Base-by-base conservation (phyloP, 2,329 filamentous ascomycete genomes). In the Phoma sp. region DNA sequence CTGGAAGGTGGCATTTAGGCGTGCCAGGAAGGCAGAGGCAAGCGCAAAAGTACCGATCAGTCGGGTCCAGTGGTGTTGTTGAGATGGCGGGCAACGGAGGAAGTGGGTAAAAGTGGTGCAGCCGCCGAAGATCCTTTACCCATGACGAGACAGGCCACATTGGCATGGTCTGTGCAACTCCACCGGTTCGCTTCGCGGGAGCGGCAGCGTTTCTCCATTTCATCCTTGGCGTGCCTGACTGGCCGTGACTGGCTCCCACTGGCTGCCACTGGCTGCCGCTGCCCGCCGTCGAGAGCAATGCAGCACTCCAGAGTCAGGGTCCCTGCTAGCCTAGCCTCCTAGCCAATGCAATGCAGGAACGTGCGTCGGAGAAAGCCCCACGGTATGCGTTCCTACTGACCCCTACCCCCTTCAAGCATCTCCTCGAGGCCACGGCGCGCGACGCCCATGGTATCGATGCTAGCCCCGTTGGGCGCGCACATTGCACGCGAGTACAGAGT, bases 401-500 rank as follows among this genome's bases (percentile, higher is more conserved):
- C 47, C 37, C 47, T 47, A 6, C 17, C 17, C 17, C 17, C 22
- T 24, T 24, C 22, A 31, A 43, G 41, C 37, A 46, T 41, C 21
- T 22, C 37, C 19, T 38, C 38, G 27, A 46, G 36, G 41, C 40
- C 31, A 39, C 17, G n/a, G 46, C 46, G 24, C 47, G 52, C 50
- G 52, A 55, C 52, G 47, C 52, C 52, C 50, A 55, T 32, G 25
- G 52, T 51, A 51, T 51, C 52, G 33, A 55, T 55, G 46, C 52
- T 55, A 55, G 52, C 52, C 43, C 33, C 38, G 19, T 55, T 39
- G 46, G 52, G 52, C 52, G 52, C 52, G 36, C 52, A 43, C 52
- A 51, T 32, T 29, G 43, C 37, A 55, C 51, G 51, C 51, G 51
- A 55, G 51, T 31, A 55, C 52, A 55, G 52, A 55, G 46, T 55